Conservation (phyloP, 2,329 filamentous ascomycete species). For the Plectosphaerella plurivora region DNA sequence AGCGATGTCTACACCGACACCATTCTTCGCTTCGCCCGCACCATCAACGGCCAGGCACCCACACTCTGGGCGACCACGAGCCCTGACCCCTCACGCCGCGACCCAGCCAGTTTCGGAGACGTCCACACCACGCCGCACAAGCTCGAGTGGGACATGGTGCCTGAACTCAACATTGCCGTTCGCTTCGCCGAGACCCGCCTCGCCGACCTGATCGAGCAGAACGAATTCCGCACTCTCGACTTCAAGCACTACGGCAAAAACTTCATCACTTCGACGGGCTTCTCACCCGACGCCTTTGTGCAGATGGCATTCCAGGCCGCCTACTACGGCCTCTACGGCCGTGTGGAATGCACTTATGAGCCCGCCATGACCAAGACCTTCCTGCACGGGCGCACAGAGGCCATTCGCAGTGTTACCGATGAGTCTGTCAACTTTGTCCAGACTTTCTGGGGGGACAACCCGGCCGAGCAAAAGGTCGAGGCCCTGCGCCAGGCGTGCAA, state of each 20-base stretch:
- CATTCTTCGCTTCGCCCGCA: conserved; percentile 88
- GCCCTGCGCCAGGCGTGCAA: conserved; percentile 78
- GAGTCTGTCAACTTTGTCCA: conserved; percentile 86
- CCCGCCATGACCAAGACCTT: conserved; percentile 97
- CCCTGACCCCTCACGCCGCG: conserved; percentile 87
- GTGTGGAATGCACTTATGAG: conserved; percentile 93
- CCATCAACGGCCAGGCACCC: conserved; percentile 91
- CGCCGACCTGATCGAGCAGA: conserved; percentile 91
- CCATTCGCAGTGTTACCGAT: conserved; percentile 78
- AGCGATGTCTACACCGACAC: conserved; percentile 97
- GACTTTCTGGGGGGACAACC: conserved; percentile 91
- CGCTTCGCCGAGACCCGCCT: conserved; percentile 94
- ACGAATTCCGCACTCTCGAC: conserved; percentile 90
- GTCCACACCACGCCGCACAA: conserved; percentile 93
- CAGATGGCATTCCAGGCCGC: conserved; percentile 99
- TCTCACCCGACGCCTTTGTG: conserved; percentile 94
- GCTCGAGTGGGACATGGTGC: conserved; percentile 95
- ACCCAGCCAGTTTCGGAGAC: conserved; percentile 86
- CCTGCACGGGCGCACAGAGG: conserved; percentile 91
- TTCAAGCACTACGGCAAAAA: conserved; percentile 91
- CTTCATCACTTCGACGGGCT: conserved; percentile 95
- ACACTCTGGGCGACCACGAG: conserved; percentile 87
- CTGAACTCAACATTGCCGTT: conserved; percentile 84
- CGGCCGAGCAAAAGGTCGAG: conserved; percentile 77
- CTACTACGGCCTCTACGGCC: conserved; percentile 93